Base-by-base conservation (phyloP, 73 alveolate species). In the Symbiodinium natans region DNA sequence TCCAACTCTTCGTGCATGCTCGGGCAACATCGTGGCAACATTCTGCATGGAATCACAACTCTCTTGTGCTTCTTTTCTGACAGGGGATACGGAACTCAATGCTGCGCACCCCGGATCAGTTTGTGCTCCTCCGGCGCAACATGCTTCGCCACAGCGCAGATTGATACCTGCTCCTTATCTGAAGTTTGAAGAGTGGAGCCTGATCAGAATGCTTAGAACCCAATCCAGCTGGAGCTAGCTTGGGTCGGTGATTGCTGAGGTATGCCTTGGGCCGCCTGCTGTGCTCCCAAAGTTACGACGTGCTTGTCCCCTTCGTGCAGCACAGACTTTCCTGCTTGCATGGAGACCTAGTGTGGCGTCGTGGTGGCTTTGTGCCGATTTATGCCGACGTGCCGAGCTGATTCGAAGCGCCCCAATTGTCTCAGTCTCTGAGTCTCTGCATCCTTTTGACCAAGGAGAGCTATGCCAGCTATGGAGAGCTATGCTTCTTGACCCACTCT, bases 401-500 rank as follows among this genome's bases (percentile, higher is more conserved):
- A n/a, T n/a, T n/a, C n/a, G n/a, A n/a, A n/a, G n/a, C n/a, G n/a
- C n/a, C n/a, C n/a, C n/a, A n/a, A n/a, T n/a, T n/a, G n/a, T n/a
- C n/a, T n/a, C n/a, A n/a, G n/a, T n/a, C n/a, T n/a, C n/a, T n/a
- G n/a, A n/a, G n/a, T n/a, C n/a, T n/a, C n/a, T n/a, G n/a, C n/a
- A n/a, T 52, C 68, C 68, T 63, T 63, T 63, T 63, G 77, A 29
- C 34, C 77, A 63, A 63, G 77, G 77, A 63, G 77, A 63, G 77
- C 77, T 63, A 63, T 34, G 0, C 77, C n/a, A n/a, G n/a, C n/a
- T n/a, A n/a, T n/a, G n/a, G n/a, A n/a, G n/a, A n/a, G n/a, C n/a
- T n/a, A 63, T 21, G 77, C 77, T 63, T 27, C 77, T 63, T 63
- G 77, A 7, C 77, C 77, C 34, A 63, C 77, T 46, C 77, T 63